Percentiles rank a stretch among this genome's conserved stretches.
Evolutionary conservation across 2,329 filamentous ascomycete species (phyloP).

Genomic region (Juglanconis juglandina): DNA sequence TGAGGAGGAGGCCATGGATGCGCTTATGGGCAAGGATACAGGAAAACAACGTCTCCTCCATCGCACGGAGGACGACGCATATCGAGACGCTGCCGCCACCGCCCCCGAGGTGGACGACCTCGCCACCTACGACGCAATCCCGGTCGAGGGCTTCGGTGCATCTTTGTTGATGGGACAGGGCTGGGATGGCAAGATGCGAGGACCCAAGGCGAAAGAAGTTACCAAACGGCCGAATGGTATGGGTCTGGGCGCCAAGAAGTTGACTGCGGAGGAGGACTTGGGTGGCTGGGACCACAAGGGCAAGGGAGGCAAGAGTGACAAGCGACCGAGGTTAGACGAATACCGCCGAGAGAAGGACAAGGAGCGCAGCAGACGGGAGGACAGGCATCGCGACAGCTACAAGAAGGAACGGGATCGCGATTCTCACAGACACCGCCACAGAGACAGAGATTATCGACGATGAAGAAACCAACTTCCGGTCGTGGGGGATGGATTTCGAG

Average conservation of each 20-base stretch:
- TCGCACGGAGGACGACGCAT: constrained; percentile 63
- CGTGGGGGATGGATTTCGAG: background rate
- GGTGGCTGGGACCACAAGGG: constrained; percentile 75
- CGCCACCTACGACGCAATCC: constrained; percentile 82
- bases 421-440: constrained; percentile 13
- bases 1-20: constrained; percentile 60
- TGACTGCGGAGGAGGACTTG: constrained; percentile 68
- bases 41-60: constrained; percentile 51
- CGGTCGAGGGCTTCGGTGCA: constrained; percentile 91
- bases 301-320: constrained; percentile 37
- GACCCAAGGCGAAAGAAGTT: constrained; percentile 59
- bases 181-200: constrained; percentile 71
- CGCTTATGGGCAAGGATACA: constrained; percentile 57
- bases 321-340: constrained; percentile 45
- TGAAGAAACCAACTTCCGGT: background rate
- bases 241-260: constrained; percentile 83
- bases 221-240: constrained; percentile 75
- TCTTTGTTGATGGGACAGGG: constrained; percentile 91
- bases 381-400: constrained; percentile 40
- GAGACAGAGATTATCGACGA: constrained; percentile 13
- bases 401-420: constrained; percentile 43
- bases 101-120: constrained; percentile 74
- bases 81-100: constrained; percentile 64
- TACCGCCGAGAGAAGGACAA: constrained; percentile 45
- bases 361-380: constrained; percentile 38